phyloP scores from a whole-genome alignment of 768 basidiomycete species.

The Paxillus involutus region DNA sequence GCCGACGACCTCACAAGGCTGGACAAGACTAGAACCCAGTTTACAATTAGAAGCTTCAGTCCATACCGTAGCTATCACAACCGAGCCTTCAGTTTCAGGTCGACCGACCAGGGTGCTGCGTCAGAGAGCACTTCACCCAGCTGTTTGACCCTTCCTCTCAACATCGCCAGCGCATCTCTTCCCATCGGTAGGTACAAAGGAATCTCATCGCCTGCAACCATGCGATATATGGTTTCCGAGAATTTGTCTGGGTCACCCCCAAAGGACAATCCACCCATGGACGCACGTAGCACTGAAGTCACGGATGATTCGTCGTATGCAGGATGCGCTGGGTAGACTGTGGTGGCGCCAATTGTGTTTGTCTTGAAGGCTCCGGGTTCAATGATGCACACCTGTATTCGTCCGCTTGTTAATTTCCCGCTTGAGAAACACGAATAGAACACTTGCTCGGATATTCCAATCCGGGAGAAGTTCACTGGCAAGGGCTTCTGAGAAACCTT shows the following conservation, averaged over 20 bases:
- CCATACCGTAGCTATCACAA: neutral
- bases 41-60: neutral
- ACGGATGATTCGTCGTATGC: slow-evolving; percentile 6
- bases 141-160: neutral
- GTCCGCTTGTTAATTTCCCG: neutral
- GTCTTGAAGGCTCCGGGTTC: slow-evolving; percentile 18
- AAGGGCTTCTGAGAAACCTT: slow-evolving; percentile 34
- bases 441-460: slow-evolving; percentile 38
- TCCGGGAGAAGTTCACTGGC: slow-evolving; percentile 36
- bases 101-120: slow-evolving; percentile 5
- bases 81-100: slow-evolving; percentile 5
- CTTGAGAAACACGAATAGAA: neutral
- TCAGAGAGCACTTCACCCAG: slow-evolving; percentile 1
- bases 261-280: neutral
- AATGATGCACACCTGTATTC: slow-evolving; percentile 17
- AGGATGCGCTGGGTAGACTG: slow-evolving; percentile 5
- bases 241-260: slow-evolving; percentile 15
- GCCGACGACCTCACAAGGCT: too few relatives aligned
- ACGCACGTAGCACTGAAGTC: neutral
- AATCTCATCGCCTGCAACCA: slow-evolving; percentile 5
- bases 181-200: slow-evolving; percentile 14
- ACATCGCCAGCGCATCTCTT: slow-evolving; percentile 7
- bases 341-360: neutral
- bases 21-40: too few relatives aligned
- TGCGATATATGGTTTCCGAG: slow-evolving; percentile 2